A percentile compares a stretch with the other conserved stretches of the same genome.
phyloP scores from a whole-genome alignment of 805 yeast genomes.

The Sugiyamaella lignohabitans region DNA sequence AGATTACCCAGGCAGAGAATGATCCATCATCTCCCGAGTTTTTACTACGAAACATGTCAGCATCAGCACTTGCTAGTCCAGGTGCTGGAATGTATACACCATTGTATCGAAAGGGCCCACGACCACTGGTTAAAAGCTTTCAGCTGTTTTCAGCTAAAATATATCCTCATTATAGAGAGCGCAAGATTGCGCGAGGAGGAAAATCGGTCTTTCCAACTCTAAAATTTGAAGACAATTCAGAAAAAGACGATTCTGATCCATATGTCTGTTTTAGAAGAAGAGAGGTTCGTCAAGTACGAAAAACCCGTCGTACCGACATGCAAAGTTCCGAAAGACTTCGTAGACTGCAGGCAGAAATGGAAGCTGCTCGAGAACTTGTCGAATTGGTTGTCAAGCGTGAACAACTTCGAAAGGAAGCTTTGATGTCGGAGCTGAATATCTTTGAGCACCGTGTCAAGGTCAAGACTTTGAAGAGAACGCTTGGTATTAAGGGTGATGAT shows the following conservation, averaged over 20 bases:
- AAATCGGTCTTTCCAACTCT: conserved; percentile 64
- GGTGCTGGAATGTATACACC: conserved; percentile 33
- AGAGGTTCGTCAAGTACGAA: conserved; percentile 90
- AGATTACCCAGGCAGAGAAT: conserved; percentile 44
- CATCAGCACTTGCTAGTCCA: conserved; percentile 5
- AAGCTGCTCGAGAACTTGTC: conserved; percentile 63
- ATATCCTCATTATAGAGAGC: conserved; percentile 73
- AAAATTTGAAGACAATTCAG: conserved; percentile 76
- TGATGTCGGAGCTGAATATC: conserved; percentile 56
- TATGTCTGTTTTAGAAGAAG: conserved; percentile 93
- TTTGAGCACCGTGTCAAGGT: conserved; percentile 69
- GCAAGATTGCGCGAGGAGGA: conserved; percentile 69
- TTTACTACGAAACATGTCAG: conserved; percentile 16
- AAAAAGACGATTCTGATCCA: conserved; percentile 90
- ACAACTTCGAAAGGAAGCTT: conserved; percentile 50
- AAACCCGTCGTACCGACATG: conserved; percentile 89
- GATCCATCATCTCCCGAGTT: conserved; percentile 41
- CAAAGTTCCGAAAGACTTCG: conserved; percentile 82
- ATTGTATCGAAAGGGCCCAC: conserved; percentile 17
- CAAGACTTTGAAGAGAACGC: conserved; percentile 65
- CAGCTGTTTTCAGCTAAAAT: conserved; percentile 53
- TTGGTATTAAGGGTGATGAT: conserved; percentile 77
- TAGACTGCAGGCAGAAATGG: conserved; percentile 65
- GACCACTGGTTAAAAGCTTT: conserved; percentile 23
- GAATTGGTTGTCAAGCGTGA: conserved; percentile 72